Evolutionary conservation across 2,329 filamentous ascomycete genomes (phyloP), one percentile per base, ranked within the genome.

Genomic region (Sporothrix pseudoabietina): DNA sequence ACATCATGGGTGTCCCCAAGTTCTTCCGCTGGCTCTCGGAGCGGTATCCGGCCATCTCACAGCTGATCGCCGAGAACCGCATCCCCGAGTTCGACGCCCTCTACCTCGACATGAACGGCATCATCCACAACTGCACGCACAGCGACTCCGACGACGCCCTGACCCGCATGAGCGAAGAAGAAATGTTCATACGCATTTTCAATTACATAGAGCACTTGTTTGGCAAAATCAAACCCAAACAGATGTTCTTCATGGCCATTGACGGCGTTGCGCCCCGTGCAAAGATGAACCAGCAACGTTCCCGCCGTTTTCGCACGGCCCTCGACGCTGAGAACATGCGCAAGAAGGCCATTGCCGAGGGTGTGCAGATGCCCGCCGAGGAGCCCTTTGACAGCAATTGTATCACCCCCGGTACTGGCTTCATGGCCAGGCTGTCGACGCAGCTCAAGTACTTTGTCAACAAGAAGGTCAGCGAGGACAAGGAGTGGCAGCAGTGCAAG

Each of bases 171-270:
- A 95, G 92, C 73, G 97, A 99, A 82, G 95, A 99, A 82, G 93
- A 98, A 82, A 99, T 99, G 96, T 99, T 99, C 81, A 98, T 99
- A 78, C 92, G 94, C 74, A 99, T 99, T 79, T 99, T 99, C 89
- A 98, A 98, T 84, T 99, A 99, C 82, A 99, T 99, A 77, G 96
- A 99, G 83, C 96, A 99, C 84, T 84, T 99, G 71, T 99, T 97
- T 82, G 94, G 95, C 78, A 99, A 98, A 83, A 99, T 99, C 81
- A 98, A 98, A 83, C 96, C 96, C 14, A 95, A 97, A 84, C 91
- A 98, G 85, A 88, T 99, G 49, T 99, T 99, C 84, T 99, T 98
- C 86, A 99, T 99, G 96, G 97, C 96, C 69, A 96, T 99, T 77
- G 96, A 99, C 80, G 96, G 96, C 79, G 97, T 99, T 75, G 96